Percentiles rank a stretch among this genome's conserved stretches.
Conservation (phyloP, 169 alveolate species). For the Cryptosporidium andersoni region DNA sequence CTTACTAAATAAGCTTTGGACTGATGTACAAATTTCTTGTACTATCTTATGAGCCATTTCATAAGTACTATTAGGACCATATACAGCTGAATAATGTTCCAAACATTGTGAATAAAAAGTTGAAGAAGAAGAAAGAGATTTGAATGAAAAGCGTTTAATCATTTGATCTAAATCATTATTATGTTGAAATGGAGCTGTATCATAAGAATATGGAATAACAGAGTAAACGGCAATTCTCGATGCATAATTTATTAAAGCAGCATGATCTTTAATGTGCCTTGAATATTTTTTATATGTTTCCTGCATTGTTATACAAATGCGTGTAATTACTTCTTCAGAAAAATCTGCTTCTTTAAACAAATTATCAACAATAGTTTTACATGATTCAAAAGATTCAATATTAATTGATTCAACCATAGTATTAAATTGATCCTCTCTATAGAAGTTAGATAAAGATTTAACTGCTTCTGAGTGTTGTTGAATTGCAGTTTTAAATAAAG, state of each 20-base stretch:
- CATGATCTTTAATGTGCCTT: not conserved
- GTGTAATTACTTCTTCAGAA: conserved; percentile 13
- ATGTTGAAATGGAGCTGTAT: conserved; percentile 48
- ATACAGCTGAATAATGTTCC: conserved; percentile 10
- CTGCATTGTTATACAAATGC: conserved; percentile 20
- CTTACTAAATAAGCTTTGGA: conserved; percentile 20
- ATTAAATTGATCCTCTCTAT: conserved; percentile 51
- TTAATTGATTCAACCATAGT: conserved; percentile 31
- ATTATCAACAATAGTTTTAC: conserved; percentile 38
- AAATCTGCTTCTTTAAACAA: conserved; percentile 67
- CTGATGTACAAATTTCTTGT: conserved; percentile 55
- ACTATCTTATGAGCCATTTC: conserved; percentile 50
- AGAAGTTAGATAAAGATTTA: conserved; percentile 31
- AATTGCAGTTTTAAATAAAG: conserved; percentile 46
- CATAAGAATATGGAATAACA: conserved; percentile 47
- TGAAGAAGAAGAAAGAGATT: conserved; percentile 31
- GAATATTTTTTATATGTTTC: not conserved
- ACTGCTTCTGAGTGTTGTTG: conserved; percentile 56
- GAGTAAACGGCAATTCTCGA: conserved; percentile 52
- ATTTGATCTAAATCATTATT: conserved; percentile 59
- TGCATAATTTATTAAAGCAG: conserved; percentile 23
- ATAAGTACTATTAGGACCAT: conserved; percentile 64
- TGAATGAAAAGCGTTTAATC: conserved; percentile 33
- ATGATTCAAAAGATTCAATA: conserved; percentile 11
- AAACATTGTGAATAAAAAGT: conserved; percentile 50